These are phyloP conservation scores for Chlamydomonas incerta DNA, from an alignment of 139 green algal genomes.

Conservation along the genomic window DNA sequence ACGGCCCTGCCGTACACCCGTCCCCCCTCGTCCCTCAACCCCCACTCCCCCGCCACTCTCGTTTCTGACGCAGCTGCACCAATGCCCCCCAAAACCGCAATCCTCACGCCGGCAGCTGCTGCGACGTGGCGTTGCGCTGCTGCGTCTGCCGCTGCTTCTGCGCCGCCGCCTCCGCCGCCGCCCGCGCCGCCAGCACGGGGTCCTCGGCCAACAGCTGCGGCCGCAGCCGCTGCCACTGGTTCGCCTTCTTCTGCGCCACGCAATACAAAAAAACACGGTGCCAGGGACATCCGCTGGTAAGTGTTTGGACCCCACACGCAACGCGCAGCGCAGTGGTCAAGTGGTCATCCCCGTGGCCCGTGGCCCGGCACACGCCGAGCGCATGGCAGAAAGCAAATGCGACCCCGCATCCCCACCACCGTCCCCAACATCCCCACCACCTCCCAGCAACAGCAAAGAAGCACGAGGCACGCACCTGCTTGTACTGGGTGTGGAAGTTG, in stretches of 20 bases:
- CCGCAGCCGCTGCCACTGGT: conserved; percentile 47
- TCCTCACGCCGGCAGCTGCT: neutral
- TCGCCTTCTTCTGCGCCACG: conserved; percentile 45
- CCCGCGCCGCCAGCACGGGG: conserved; percentile 9
- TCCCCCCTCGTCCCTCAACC: too few species aligned
- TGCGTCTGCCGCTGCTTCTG: conserved; percentile 8
- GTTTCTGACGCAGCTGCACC: neutral
- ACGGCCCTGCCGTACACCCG: too few species aligned
- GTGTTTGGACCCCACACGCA: too few species aligned
- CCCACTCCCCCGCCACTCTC: neutral
- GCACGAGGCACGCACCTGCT: neutral
- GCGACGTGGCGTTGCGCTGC: neutral
- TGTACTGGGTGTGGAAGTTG: conserved; percentile 55
- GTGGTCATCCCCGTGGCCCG: too few species aligned
- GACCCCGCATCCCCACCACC: too few species aligned
- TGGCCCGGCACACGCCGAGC: too few species aligned
- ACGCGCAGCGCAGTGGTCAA: too few species aligned
- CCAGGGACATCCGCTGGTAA: too few species aligned
- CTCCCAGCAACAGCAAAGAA: neutral
- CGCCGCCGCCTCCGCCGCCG: neutral
- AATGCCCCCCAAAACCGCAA: neutral
- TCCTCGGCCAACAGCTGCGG: conserved; percentile 49
- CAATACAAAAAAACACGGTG: too few species aligned
- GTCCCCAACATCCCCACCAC: too few species aligned
- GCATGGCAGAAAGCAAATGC: too few species aligned